Evolutionary conservation across 352 stramenopile genomes (phyloP).

Genomic region (Globisporangium acanthophoron): DNA sequence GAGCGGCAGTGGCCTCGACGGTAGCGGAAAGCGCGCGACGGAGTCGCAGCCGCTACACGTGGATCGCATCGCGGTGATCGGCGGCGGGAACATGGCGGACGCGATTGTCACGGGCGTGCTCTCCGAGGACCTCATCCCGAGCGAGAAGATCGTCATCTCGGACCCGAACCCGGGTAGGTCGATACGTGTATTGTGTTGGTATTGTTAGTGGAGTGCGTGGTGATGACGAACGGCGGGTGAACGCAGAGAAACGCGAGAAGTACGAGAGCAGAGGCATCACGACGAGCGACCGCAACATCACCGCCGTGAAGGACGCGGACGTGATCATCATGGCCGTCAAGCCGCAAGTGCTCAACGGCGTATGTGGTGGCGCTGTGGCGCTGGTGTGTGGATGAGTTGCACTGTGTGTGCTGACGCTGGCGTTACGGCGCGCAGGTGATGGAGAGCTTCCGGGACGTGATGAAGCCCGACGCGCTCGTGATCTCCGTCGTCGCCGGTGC

Average conservation of each 20-base stretch:
- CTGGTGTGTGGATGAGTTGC: neutral
- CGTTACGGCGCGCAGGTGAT: slow-evolving; percentile 28
- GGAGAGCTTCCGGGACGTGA: slow-evolving; percentile 47
- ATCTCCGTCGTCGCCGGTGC: slow-evolving; percentile 84
- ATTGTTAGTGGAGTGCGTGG: neutral
- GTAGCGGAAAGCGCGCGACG: neutral
- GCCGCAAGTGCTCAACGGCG: slow-evolving; percentile 90
- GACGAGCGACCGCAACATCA: slow-evolving; percentile 57
- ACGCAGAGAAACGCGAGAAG: slow-evolving; percentile 48
- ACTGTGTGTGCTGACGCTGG: neutral
- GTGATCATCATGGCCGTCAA: slow-evolving; percentile 93
- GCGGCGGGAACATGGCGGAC: slow-evolving; percentile 88
- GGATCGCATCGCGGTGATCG: slow-evolving; percentile 67
- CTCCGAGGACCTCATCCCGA: slow-evolving; percentile 55
- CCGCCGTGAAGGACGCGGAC: slow-evolving; percentile 72
- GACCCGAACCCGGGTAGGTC: slow-evolving; percentile 59
- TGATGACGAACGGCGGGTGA: neutral
- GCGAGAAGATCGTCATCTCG: slow-evolving; percentile 70
- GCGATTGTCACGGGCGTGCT: slow-evolving; percentile 82
- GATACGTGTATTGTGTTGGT: neutral
- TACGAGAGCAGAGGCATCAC: slow-evolving; percentile 51
- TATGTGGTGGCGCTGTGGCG: slow-evolving; percentile 17
- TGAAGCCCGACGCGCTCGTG: slow-evolving; percentile 58
- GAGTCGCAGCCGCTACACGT: slow-evolving; percentile 28
- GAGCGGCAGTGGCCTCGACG: slow-evolving; percentile 5